phyloP scores from a whole-genome alignment of 768 basidiomycete genomes.

The Lactarius indigo region DNA sequence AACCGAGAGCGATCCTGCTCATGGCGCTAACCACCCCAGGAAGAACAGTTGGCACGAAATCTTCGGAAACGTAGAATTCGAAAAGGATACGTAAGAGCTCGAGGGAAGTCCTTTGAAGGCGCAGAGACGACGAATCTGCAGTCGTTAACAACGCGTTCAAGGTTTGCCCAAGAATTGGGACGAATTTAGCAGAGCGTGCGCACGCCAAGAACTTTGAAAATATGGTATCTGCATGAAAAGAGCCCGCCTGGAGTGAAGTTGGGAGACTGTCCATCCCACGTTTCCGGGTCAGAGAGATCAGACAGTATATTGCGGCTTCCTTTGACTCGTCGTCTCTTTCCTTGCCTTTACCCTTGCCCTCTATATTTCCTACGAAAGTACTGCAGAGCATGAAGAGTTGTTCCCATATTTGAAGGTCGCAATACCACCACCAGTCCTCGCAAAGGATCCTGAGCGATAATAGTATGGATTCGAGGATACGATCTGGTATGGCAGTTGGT shows the following conservation, averaged over 20 bases:
- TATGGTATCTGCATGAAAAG: slow-evolving; percentile 25
- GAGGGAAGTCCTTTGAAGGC: slow-evolving; percentile 65
- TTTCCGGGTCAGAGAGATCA: slow-evolving; percentile 59
- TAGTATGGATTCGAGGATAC: slow-evolving; percentile 73
- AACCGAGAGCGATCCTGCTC: slow-evolving; percentile 65
- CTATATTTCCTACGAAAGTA: slow-evolving; percentile 60
- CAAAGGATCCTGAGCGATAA: slow-evolving; percentile 54
- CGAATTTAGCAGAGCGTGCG: slow-evolving; percentile 47
- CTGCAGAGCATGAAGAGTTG: slow-evolving; percentile 79
- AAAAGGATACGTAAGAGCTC: slow-evolving; percentile 54
- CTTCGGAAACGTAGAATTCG: slow-evolving; percentile 43
- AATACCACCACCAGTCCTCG: slow-evolving; percentile 82
- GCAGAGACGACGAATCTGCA: slow-evolving; percentile 50
- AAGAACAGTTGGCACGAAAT: slow-evolving; percentile 64
- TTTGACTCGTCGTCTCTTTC: slow-evolving; percentile 79
- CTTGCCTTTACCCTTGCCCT: slow-evolving; percentile 63
- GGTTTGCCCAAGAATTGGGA: slow-evolving; percentile 81
- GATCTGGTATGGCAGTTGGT: slow-evolving; percentile 67
- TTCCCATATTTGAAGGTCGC: slow-evolving; percentile 72
- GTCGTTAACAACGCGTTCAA: slow-evolving; percentile 66
- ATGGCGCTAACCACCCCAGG: slow-evolving; percentile 81
- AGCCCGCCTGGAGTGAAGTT: slow-evolving; percentile 26
- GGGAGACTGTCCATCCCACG: slow-evolving; percentile 41
- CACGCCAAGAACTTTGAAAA: slow-evolving; percentile 41
- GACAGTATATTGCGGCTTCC: slow-evolving; percentile 64